Percentiles rank a stretch among this genome's conserved stretches.
These are phyloP conservation scores for Hyphopichia wangnamkhiaoensis DNA, from an alignment of 1,139 yeast genomes.

Conservation along the genomic window DNA sequence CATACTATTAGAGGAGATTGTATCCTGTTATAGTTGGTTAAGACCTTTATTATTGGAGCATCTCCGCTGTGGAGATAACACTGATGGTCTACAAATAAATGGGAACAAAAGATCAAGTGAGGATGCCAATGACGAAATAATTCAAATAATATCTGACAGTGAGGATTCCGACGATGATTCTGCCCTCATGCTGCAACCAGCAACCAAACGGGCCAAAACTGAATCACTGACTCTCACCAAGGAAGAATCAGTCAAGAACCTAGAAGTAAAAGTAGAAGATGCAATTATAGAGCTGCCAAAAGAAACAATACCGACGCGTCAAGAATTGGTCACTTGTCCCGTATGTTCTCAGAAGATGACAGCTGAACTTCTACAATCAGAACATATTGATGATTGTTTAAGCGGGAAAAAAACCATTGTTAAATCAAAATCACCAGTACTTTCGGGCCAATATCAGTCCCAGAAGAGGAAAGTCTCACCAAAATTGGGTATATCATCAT, in stretches of 20 bases:
- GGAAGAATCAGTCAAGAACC: no score
- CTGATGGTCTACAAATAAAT: slow-evolving; percentile 1
- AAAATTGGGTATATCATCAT: slow-evolving; percentile 31
- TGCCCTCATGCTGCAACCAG: neutral
- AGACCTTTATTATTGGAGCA: slow-evolving; percentile 38
- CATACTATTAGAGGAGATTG: slow-evolving; percentile 71
- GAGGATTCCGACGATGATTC: neutral
- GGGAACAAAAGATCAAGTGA: neutral
- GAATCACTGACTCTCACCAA: no score
- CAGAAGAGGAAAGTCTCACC: slow-evolving; percentile 11
- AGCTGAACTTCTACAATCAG: slow-evolving; percentile 55
- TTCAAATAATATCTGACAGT: slow-evolving; percentile 6
- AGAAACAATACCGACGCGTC: slow-evolving; percentile 14
- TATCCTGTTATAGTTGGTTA: slow-evolving; percentile 51
- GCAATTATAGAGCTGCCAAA: slow-evolving; percentile 6
- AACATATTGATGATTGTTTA: slow-evolving; percentile 74
- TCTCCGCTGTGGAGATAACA: slow-evolving; percentile 13
- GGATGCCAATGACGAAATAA: neutral
- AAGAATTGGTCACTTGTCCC: slow-evolving; percentile 61
- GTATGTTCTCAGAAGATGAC: slow-evolving; percentile 63
- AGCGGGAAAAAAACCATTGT: slow-evolving; percentile 21
- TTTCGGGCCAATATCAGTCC: slow-evolving; percentile 1
- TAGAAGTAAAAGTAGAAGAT: neutral
- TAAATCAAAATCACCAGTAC: slow-evolving; percentile 6
- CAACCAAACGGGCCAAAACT: slow-evolving; percentile 9